phyloP scores from a whole-genome alignment of 495 filamentous ascomycete genomes.

The Pseudoneurospora amorphoporcata region DNA sequence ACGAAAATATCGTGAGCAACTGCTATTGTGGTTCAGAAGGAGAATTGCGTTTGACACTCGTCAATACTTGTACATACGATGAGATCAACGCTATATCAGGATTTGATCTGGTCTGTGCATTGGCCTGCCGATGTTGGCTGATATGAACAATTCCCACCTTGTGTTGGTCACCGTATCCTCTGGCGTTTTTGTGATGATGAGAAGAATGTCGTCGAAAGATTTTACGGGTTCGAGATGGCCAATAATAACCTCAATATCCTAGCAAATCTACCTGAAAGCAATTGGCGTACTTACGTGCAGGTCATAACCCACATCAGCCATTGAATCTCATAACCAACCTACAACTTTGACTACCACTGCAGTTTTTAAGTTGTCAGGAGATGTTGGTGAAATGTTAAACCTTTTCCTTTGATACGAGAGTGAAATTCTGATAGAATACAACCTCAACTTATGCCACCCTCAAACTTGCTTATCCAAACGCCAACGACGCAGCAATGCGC shows the following conservation, averaged over 20 bases:
- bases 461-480: neutral
- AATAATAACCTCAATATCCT: neutral
- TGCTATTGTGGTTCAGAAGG: neutral
- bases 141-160: neutral
- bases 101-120: neutral
- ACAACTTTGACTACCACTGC: neutral
- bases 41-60: neutral
- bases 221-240: neutral
- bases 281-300: neutral
- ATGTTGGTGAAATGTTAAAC: neutral
- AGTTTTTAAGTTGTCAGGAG: neutral
- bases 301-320: neutral
- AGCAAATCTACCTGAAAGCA: neutral
- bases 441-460: neutral
- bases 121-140: neutral
- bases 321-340: neutral
- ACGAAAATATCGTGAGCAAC: neutral
- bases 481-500: neutral
- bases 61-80: neutral
- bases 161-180: neutral
- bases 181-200: neutral
- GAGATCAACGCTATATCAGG: neutral
- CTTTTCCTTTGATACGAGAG: neutral
- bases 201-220: neutral
- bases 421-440: neutral